Evolutionary conservation across 352 stramenopile genomes (phyloP).

Genomic region (Phytophthora sansomeana): DNA sequence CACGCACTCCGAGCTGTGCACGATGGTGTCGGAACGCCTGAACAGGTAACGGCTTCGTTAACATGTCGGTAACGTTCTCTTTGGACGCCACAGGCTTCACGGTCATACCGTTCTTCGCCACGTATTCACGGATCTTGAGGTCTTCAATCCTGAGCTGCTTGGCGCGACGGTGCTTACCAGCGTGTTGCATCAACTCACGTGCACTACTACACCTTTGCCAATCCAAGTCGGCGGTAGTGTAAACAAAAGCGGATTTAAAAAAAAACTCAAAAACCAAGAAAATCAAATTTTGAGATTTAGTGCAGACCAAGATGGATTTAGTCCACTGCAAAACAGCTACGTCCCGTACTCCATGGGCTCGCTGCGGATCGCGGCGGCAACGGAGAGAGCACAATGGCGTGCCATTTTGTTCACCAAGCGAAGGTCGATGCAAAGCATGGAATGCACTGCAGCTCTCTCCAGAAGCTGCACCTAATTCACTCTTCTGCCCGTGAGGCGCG

Average conservation of each 20-base stretch:
- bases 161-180: conserved; percentile 14
- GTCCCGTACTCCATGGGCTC: conserved; percentile 2
- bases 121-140: conserved; percentile 31
- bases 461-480: conserved; percentile 87
- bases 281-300: too few species aligned
- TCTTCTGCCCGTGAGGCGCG: conserved; percentile 91
- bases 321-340: too few species aligned
- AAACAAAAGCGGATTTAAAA: too few species aligned
- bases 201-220: too few species aligned
- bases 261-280: too few species aligned
- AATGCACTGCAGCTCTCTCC: not conserved
- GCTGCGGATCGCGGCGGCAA: not conserved
- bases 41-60: conserved; percentile 17
- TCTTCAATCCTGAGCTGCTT: conserved; percentile 26
- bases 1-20: not conserved
- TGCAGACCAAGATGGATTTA: too few species aligned
- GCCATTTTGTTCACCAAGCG: not conserved
- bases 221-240: too few species aligned
- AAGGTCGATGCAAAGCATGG: not conserved
- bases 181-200: conserved; percentile 19
- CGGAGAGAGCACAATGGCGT: not conserved
- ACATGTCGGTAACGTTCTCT: conserved; percentile 10
- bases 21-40: conserved; percentile 12
- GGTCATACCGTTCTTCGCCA: conserved; percentile 7
- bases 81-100: conserved; percentile 10